Base-by-base conservation (phyloP, 495 filamentous ascomycete species). In the Neurospora cerealis region DNA sequence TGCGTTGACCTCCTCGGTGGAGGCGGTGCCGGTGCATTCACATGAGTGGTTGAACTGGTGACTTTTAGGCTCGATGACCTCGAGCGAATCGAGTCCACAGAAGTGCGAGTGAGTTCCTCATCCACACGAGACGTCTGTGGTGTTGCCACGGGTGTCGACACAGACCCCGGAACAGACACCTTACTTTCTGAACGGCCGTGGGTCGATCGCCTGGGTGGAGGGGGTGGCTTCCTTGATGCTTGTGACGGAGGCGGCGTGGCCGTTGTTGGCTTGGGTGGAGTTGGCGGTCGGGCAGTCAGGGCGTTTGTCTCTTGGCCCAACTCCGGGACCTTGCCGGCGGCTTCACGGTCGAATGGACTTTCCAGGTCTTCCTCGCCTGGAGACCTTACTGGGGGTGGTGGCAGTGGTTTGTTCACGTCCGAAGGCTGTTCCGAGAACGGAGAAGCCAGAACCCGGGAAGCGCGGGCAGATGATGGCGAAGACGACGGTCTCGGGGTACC, bases 401-500 rank as follows among this genome's bases (percentile, higher is more conserved):
- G 85, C 28, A 86, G 80, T 9, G 84, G 83, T 41, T 87, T 87
- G 74, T 86, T 89, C 15, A 87, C 79, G 75, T 89, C 82, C 28
- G 85, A 83, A 6, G 82, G 79, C 24, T 36, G 73, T 24, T 66
- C 71, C 17, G 44, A 37, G 10, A 75, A 74, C 13, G 76, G 74
- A 0, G 72, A 74, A 5, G 71, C 9, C 17, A 74, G 48, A 3
- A 71, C 60, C 1, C 72, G 32, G 7, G 70, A 19, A 9, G 48
- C 46, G 32, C 37, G 69, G n/a, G 19, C 38, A 11, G 74, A 70
- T 37, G 74, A 72, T 7, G 71, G 41, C 5, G 8, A 5, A n/a
- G 72, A 70, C 5, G 11, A 5, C 10, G 70, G 72, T 13, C 42
- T 73, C 2, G 62, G 19, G 2, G 40, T 24, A 11, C 21, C 69